phyloP scores from a whole-genome alignment of 2,329 filamentous ascomycete species.

The Capronia americana region DNA sequence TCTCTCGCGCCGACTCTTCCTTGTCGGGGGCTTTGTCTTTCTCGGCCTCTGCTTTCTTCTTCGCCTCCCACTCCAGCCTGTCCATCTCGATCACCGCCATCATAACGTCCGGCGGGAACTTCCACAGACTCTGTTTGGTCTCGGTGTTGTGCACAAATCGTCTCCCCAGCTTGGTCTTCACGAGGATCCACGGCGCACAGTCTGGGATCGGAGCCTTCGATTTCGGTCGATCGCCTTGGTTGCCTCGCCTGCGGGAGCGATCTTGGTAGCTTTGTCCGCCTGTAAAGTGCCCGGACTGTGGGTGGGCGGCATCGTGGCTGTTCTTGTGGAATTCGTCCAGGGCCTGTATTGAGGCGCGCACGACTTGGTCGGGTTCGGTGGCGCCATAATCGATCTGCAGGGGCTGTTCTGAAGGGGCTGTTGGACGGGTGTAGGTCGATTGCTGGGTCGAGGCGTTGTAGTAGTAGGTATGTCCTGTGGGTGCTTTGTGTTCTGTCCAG shows the following conservation, averaged over 20 bases:
- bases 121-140: slow-evolving; percentile 92
- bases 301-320: slow-evolving; percentile 46
- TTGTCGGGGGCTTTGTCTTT: neutral
- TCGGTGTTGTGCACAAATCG: slow-evolving; percentile 88
- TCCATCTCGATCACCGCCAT: slow-evolving; percentile 74
- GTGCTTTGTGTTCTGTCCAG: slow-evolving; percentile 94
- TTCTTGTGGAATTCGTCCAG: slow-evolving; percentile 40
- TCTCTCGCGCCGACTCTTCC: neutral
- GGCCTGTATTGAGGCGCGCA: slow-evolving; percentile 35
- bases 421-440: slow-evolving; percentile 85
- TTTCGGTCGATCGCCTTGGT: slow-evolving; percentile 75
- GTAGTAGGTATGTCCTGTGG: slow-evolving; percentile 82
- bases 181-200: slow-evolving; percentile 84
- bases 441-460: slow-evolving; percentile 82
- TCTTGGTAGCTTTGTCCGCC: slow-evolving; percentile 63
- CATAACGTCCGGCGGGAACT: slow-evolving; percentile 86
- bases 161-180: slow-evolving; percentile 88
- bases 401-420: slow-evolving; percentile 44
- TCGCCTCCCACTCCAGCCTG: slow-evolving; percentile 71
- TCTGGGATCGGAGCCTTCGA: slow-evolving; percentile 79
- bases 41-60: slow-evolving; percentile 51
- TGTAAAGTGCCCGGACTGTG: slow-evolving; percentile 51
- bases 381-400: slow-evolving; percentile 39
- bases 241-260: slow-evolving; percentile 67
- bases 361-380: slow-evolving; percentile 36